Percentiles rank a stretch among this genome's conserved stretches.
These are phyloP conservation scores for Vigna angularis DNA, from an alignment of 306 rosid genomes.

Conservation along the genomic window DNA sequence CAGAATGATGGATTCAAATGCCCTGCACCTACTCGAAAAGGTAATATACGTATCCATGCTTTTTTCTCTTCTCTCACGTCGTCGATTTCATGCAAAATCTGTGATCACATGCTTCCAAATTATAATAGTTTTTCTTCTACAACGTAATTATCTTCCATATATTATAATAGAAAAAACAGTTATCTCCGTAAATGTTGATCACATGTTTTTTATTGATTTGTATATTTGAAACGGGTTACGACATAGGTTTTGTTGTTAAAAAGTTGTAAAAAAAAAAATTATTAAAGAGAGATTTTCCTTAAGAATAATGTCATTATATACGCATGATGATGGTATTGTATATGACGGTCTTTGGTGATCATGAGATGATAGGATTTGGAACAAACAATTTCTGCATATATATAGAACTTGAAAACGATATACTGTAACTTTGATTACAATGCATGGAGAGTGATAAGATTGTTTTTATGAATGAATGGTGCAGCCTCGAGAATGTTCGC, in stretches of 20 bases:
- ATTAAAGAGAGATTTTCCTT: neutral
- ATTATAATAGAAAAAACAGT: no score
- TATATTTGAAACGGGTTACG: no score
- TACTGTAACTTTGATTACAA: no score
- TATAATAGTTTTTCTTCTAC: no score
- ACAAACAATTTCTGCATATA: neutral
- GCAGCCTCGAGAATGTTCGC: slow-evolving; percentile 69
- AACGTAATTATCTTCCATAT: no score
- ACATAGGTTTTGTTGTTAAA: no score
- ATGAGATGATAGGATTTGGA: neutral
- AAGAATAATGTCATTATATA: neutral
- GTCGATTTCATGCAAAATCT: neutral
- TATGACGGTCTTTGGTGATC: neutral
- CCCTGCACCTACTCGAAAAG: slow-evolving; percentile 56
- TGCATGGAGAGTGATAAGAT: neutral
- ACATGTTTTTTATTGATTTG: no score
- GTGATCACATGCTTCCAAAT: no score
- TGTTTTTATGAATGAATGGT: neutral
- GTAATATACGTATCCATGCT: slow-evolving; percentile 35
- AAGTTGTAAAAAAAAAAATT: no score
- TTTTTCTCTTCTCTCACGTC: neutral
- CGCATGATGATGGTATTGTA: neutral
- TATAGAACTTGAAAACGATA: neutral
- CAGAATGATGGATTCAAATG: slow-evolving; percentile 81
- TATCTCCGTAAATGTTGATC: no score